Evolutionary conservation across 441 rosid genomes (phyloP).

Genomic region (Cnidoscolus chayamansa): DNA sequence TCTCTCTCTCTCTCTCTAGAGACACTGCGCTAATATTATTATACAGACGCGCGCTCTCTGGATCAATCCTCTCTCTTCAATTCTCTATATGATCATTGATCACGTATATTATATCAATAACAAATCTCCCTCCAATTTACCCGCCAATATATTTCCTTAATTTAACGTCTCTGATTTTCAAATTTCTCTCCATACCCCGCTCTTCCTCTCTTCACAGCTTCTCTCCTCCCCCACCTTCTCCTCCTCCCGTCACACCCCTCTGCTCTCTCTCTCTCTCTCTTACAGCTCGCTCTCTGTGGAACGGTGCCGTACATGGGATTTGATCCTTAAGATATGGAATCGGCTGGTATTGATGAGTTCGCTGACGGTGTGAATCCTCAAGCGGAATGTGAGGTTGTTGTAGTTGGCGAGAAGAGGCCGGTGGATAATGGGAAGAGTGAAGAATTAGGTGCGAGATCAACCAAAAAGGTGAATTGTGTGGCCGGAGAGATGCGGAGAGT

Average conservation of each 20-base stretch:
- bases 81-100: too few species aligned
- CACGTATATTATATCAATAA: not conserved
- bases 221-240: constrained; percentile 6
- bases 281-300: not conserved
- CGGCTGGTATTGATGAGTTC: constrained; percentile 6
- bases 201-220: constrained; percentile 31
- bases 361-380: not conserved
- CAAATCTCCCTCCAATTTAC: constrained; percentile 23
- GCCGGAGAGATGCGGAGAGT: constrained; percentile 47
- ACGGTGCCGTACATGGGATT: constrained; percentile 11
- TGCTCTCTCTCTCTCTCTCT: constrained; percentile 15
- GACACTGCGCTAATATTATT: too few species aligned
- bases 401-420: constrained; percentile 39
- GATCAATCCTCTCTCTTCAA: too few species aligned
- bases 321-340: constrained; percentile 34
- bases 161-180: constrained; percentile 13
- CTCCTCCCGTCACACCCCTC: constrained; percentile 22
- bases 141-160: constrained; percentile 37
- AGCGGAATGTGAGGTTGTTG: constrained; percentile 18
- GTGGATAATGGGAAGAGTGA: constrained; percentile 27
- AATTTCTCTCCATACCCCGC: constrained; percentile 1
- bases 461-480: constrained; percentile 43
- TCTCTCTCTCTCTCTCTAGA: too few species aligned
- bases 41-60: too few species aligned
- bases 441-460: constrained; percentile 22